A percentile compares a stretch with the other conserved stretches of the same genome.
phyloP scores from a whole-genome alignment of 139 green algal species.

The Chloropicon primus region DNA sequence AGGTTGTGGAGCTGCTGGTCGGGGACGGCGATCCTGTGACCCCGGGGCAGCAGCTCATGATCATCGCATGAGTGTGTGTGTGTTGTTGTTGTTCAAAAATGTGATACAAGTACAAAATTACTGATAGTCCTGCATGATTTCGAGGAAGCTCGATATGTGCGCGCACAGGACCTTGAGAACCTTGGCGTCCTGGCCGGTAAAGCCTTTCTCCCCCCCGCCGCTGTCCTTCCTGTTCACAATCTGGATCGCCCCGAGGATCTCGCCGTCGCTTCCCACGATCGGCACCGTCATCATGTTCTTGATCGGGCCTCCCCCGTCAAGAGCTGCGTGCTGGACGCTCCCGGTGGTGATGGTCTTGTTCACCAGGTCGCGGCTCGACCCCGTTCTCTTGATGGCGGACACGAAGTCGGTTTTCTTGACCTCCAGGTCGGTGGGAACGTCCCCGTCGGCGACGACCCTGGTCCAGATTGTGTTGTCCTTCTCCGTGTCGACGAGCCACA shows the following conservation, averaged over 20 bases:
- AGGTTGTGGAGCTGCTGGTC: conserved; percentile 57
- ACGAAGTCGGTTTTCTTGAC: neutral
- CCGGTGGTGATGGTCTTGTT: neutral
- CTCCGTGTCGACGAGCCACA: neutral
- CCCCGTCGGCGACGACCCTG: neutral
- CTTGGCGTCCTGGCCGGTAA: neutral
- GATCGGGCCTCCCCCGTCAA: neutral
- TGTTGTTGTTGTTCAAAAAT: too few relatives aligned
- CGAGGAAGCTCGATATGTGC: neutral
- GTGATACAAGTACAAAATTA: too few relatives aligned
- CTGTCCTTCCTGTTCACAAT: neutral
- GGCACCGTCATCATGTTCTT: neutral
- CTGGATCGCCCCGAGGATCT: neutral
- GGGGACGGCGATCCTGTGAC: conserved; percentile 62
- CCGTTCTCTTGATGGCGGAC: neutral
- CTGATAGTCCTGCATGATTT: neutral
- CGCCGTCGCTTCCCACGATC: neutral
- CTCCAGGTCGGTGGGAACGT: neutral
- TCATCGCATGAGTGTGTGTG: conserved; percentile 37
- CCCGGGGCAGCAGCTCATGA: conserved; percentile 48
- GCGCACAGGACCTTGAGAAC: neutral
- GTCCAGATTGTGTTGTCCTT: neutral
- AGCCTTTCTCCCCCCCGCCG: neutral
- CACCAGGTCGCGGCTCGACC: neutral
- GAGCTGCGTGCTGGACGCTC: neutral